Percentiles rank a stretch among this genome's conserved stretches.
Evolutionary conservation across 495 filamentous ascomycete genomes (phyloP).

Genomic region (Sabuloglossum arenarium): DNA sequence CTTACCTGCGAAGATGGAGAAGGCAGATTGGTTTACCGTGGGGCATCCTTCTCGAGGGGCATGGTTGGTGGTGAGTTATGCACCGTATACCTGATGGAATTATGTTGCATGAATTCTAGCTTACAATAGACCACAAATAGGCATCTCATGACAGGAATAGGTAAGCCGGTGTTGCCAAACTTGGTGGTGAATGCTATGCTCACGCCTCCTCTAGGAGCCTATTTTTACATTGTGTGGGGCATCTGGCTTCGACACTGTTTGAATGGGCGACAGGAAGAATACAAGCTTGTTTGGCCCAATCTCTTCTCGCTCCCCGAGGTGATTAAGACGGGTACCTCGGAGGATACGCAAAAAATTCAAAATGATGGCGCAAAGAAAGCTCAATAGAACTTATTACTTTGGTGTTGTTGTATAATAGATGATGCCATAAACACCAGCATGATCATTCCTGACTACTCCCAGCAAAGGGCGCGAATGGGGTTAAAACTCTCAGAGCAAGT

Average conservation of each 20-base stretch:
- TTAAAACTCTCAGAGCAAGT: neutral
- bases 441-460: neutral
- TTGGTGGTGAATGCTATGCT: neutral
- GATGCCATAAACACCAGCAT: neutral
- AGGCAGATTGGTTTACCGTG: slow-evolving; percentile 63
- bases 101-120: neutral
- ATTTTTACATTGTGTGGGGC: slow-evolving; percentile 70
- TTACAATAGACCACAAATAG: slow-evolving; percentile 16
- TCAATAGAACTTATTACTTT: neutral
- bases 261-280: slow-evolving; percentile 57
- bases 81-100: slow-evolving; percentile 13
- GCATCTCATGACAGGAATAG: slow-evolving; percentile 41
- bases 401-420: no score
- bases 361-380: slow-evolving; percentile 11
- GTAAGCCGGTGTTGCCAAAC: neutral
- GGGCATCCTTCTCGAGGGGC: slow-evolving; percentile 77
- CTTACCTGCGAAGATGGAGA: slow-evolving; percentile 45
- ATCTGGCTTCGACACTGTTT: slow-evolving; percentile 71
- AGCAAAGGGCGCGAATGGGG: neutral
- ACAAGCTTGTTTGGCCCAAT: slow-evolving; percentile 49
- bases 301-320: slow-evolving; percentile 48
- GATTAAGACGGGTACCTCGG: slow-evolving; percentile 16
- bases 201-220: slow-evolving; percentile 30
- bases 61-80: slow-evolving; percentile 85
- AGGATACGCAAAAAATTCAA: neutral